A percentile compares a stretch with the other conserved stretches of the same genome.
phyloP scores from a whole-genome alignment of 2,329 filamentous ascomycete species.

The Aureobasidium leucospermi region DNA sequence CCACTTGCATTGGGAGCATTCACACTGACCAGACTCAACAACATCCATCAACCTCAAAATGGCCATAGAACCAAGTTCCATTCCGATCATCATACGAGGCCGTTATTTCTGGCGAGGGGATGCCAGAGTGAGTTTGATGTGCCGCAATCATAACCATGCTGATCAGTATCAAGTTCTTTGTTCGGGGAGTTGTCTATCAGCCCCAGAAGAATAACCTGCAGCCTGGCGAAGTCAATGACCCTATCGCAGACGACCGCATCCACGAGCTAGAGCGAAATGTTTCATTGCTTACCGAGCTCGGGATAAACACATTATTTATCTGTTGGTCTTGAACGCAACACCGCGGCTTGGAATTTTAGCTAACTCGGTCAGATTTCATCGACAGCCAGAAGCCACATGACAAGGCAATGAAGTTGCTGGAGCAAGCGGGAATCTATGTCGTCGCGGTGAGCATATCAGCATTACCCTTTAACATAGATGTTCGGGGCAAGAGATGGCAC shows the following conservation, averaged over 20 bases:
- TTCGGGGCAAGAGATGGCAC: no score
- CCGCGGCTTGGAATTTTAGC: neutral
- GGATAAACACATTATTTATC: conserved; percentile 14
- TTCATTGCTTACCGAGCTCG: conserved; percentile 14
- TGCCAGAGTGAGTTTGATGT: neutral
- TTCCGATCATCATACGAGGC: neutral
- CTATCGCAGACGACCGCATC: conserved; percentile 13
- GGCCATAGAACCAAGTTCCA: neutral
- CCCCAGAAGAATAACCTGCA: neutral
- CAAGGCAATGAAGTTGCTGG: conserved; percentile 17
- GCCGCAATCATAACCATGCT: neutral
- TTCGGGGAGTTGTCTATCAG: conserved; percentile 16
- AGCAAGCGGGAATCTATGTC: conserved; percentile 17
- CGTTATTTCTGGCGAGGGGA: conserved; percentile 4
- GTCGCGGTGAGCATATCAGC: conserved; percentile 9
- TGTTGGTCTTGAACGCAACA: conserved; percentile 4
- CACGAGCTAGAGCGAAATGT: conserved; percentile 6
- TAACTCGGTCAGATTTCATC: conserved; percentile 6
- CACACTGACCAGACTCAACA: neutral
- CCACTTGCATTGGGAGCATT: no score
- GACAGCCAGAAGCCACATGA: conserved; percentile 15
- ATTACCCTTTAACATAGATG: no score
- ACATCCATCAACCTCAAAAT: neutral
- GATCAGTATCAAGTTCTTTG: conserved; percentile 12
- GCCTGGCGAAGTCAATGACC: neutral